Percentiles rank a stretch among this genome's conserved stretches.
Evolutionary conservation across 2,329 filamentous ascomycete species (phyloP).

Genomic region (Colletotrichum sp.): DNA sequence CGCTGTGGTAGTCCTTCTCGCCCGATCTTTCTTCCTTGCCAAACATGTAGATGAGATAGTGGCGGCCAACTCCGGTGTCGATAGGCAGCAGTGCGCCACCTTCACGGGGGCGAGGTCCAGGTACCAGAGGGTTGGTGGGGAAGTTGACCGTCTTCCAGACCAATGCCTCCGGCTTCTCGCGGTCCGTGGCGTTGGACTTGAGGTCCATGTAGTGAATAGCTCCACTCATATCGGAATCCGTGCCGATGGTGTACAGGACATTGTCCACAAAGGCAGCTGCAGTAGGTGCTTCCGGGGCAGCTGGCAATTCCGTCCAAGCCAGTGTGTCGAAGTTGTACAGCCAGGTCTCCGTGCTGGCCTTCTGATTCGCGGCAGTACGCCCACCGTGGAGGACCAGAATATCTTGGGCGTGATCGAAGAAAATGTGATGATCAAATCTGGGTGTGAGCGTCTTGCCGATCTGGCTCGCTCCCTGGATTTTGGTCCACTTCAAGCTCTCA

Average conservation of each 20-base stretch:
- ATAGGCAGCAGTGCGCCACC: slow-evolving; percentile 50
- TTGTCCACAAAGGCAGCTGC: slow-evolving; percentile 48
- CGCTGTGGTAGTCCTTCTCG: slow-evolving; percentile 34
- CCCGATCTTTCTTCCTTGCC: slow-evolving; percentile 35
- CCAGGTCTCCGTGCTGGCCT: slow-evolving; percentile 55
- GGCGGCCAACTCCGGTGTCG: slow-evolving; percentile 55
- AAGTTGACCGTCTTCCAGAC: slow-evolving; percentile 42
- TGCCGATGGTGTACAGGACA: slow-evolving; percentile 51
- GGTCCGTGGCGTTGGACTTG: slow-evolving; percentile 30
- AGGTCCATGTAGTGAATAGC: slow-evolving; percentile 40
- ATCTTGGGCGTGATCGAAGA: slow-evolving; percentile 47
- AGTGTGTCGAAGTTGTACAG: slow-evolving; percentile 52
- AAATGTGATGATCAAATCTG: slow-evolving; percentile 35
- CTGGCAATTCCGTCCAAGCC: slow-evolving; percentile 55
- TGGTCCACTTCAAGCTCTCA: slow-evolving; percentile 37
- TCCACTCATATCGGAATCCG: slow-evolving; percentile 35
- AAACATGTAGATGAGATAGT: slow-evolving; percentile 56
- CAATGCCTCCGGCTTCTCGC: slow-evolving; percentile 31
- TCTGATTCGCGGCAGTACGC: slow-evolving; percentile 26
- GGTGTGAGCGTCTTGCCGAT: slow-evolving; percentile 32
- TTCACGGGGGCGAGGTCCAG: slow-evolving; percentile 45
- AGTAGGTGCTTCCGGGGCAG: slow-evolving; percentile 39
- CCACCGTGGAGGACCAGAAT: slow-evolving; percentile 59
- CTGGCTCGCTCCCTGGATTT: slow-evolving; percentile 32
- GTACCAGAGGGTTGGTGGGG: slow-evolving; percentile 38